Conservation (phyloP, 495 filamentous ascomycete species). For the Penicillium flavigenum region DNA sequence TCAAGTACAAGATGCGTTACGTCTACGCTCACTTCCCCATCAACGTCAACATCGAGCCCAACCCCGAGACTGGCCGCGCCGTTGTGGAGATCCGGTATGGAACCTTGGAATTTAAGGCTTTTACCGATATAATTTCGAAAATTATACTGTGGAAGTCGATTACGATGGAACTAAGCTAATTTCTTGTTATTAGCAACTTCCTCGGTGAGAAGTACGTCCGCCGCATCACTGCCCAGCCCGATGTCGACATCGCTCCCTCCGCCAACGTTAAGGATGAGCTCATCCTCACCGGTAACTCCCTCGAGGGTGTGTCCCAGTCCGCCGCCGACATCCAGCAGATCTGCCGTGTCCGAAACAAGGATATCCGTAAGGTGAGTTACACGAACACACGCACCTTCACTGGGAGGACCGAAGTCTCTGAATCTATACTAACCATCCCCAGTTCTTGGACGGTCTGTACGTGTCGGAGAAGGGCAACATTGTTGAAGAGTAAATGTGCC, state of each 20-base stretch:
- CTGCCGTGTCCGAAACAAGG: conserved; percentile 99
- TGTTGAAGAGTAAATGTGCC: conserved; percentile 60
- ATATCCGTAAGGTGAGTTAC: conserved; percentile 92
- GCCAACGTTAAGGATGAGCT: conserved; percentile 97
- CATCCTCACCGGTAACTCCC: conserved; percentile 84
- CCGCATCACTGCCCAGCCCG: conserved; percentile 78
- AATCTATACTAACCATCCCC: conserved; percentile 23
- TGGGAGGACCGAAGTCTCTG: conserved; percentile 21
- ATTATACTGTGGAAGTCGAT: not conserved
- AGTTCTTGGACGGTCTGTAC: conserved; percentile 99
- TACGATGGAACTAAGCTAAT: not conserved
- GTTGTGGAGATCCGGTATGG: conserved; percentile 97
- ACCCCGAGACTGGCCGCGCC: conserved; percentile 78
- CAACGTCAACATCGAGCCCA: conserved; percentile 99
- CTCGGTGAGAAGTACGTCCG: conserved; percentile 99
- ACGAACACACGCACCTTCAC: not conserved
- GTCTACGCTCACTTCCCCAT: conserved; percentile 99
- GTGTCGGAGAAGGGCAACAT: conserved; percentile 98
- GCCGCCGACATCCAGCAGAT: conserved; percentile 99
- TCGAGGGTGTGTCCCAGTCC: conserved; percentile 95
- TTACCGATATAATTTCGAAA: not conserved
- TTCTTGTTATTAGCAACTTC: conserved; percentile 74
- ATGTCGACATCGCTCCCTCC: conserved; percentile 86
- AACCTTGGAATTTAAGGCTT: not conserved
- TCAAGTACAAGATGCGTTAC: conserved; percentile 99